Percentiles rank a stretch among this genome's conserved stretches.
Evolutionary conservation across 1,139 yeast genomes (phyloP).

Genomic region (Komagataea norvegica): DNA sequence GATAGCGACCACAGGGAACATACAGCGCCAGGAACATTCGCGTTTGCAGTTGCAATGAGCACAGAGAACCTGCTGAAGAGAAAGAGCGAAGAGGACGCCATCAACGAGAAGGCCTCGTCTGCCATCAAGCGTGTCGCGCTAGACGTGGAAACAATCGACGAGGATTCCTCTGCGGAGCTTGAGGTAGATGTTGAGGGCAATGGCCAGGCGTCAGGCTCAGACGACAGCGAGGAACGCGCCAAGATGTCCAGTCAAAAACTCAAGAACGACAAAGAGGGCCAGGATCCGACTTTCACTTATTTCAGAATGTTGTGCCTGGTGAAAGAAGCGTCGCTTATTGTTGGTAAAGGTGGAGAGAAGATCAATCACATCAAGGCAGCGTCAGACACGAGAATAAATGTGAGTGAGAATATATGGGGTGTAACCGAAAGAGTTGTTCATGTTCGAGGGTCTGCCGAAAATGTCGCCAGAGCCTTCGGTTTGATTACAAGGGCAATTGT

Average conservation of each 20-base stretch:
- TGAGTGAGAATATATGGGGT: slow-evolving; percentile 72
- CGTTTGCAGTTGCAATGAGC: slow-evolving; percentile 4
- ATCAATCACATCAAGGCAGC: slow-evolving; percentile 62
- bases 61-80: slow-evolving; percentile 47
- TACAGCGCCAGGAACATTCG: too few species aligned
- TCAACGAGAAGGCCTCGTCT: slow-evolving; percentile 27
- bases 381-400: slow-evolving; percentile 64
- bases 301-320: slow-evolving; percentile 72
- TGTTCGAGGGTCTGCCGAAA: slow-evolving; percentile 72
- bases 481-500: slow-evolving; percentile 61
- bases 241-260: slow-evolving; percentile 28
- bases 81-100: slow-evolving; percentile 49
- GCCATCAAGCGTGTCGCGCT: slow-evolving; percentile 63
- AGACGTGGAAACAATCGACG: slow-evolving; percentile 47
- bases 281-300: slow-evolving; percentile 56
- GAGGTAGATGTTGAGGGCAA: slow-evolving; percentile 7
- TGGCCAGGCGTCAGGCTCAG: slow-evolving; percentile 2
- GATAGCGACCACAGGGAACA: too few species aligned
- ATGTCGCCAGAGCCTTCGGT: slow-evolving; percentile 82
- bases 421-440: slow-evolving; percentile 75
- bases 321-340: slow-evolving; percentile 71
- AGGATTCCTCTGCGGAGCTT: slow-evolving; percentile 22
- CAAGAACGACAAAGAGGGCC: slow-evolving; percentile 26
- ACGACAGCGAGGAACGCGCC: slow-evolving; percentile 4
- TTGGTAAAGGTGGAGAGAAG: slow-evolving; percentile 74